Evolutionary conservation across 331 rosid species (phyloP).

Genomic region (Saraca asoca): DNA sequence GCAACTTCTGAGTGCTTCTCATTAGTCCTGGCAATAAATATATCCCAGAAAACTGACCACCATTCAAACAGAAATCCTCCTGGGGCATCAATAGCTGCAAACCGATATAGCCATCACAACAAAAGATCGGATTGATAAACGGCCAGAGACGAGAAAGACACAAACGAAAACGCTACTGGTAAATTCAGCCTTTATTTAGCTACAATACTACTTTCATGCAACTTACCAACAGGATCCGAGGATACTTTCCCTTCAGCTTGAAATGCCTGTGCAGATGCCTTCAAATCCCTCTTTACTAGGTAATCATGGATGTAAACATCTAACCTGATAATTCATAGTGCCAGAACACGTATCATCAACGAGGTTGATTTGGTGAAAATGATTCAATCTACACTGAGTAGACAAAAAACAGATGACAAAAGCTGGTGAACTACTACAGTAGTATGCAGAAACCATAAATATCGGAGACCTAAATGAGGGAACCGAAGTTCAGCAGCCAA

Average conservation of each 20-base stretch:
- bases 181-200: constrained; percentile 17
- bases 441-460: not conserved
- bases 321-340: constrained; percentile 59
- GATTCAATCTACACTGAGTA: constrained; percentile 20
- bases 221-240: constrained; percentile 98
- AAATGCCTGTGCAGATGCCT: constrained; percentile 97
- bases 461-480: constrained; percentile 42
- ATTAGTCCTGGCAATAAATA: constrained; percentile 95
- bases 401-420: constrained; percentile 21
- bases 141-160: not conserved
- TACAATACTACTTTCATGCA: constrained; percentile 13
- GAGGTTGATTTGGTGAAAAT: constrained; percentile 9
- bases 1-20: constrained; percentile 99
- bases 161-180: constrained; percentile 1
- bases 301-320: constrained; percentile 99
- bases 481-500: constrained; percentile 24
- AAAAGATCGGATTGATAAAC: constrained; percentile 32
- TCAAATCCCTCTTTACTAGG: constrained; percentile 90
- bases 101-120: constrained; percentile 31
- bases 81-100: constrained; percentile 97
- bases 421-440: not conserved
- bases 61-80: constrained; percentile 98
- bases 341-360: constrained; percentile 31
- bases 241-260: constrained; percentile 99
- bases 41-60: constrained; percentile 99